Percentiles rank a stretch among this genome's conserved stretches.
Evolutionary conservation across 345 rosid species (phyloP).

Genomic region (Euphorbia pulcherrima): DNA sequence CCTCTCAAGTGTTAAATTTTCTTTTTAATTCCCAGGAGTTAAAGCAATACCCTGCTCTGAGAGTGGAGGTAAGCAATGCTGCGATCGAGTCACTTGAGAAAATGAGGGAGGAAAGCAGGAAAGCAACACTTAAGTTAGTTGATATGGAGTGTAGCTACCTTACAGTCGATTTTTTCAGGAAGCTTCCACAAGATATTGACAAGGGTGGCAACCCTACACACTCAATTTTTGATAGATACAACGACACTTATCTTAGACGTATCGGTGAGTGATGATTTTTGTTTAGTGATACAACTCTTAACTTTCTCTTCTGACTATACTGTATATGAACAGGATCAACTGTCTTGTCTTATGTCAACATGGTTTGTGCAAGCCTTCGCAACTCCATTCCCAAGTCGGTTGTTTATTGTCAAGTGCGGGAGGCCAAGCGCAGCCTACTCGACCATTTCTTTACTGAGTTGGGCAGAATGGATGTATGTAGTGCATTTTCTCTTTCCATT

Average conservation of each 20-base stretch:
- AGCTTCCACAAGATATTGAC: conserved; percentile 96
- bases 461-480: conserved; percentile 81
- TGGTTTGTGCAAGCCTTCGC: conserved; percentile 86
- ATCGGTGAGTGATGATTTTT: conserved; percentile 55
- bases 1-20: conserved; percentile 5
- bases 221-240: conserved; percentile 93
- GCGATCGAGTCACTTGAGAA: conserved; percentile 85
- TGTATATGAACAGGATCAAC: conserved; percentile 65
- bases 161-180: conserved; percentile 95
- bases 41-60: conserved; percentile 92
- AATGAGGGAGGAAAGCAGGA: conserved; percentile 87
- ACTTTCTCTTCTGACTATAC: neutral
- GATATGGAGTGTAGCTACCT: conserved; percentile 95
- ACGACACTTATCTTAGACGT: conserved; percentile 82
- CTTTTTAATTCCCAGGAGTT: conserved; percentile 60
- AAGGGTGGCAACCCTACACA: conserved; percentile 98
- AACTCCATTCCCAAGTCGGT: conserved; percentile 92
- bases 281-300: neutral
- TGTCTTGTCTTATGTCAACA: conserved; percentile 81
- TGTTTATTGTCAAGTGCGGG: conserved; percentile 97
- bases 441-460: conserved; percentile 90
- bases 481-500: neutral
- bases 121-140: conserved; percentile 85
- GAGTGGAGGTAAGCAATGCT: conserved; percentile 87
- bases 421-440: conserved; percentile 86